These are phyloP conservation scores for carrot (Daucus carota) DNA, from an alignment of 129 eudicot genomes.

Conservation along the genomic window DNA sequence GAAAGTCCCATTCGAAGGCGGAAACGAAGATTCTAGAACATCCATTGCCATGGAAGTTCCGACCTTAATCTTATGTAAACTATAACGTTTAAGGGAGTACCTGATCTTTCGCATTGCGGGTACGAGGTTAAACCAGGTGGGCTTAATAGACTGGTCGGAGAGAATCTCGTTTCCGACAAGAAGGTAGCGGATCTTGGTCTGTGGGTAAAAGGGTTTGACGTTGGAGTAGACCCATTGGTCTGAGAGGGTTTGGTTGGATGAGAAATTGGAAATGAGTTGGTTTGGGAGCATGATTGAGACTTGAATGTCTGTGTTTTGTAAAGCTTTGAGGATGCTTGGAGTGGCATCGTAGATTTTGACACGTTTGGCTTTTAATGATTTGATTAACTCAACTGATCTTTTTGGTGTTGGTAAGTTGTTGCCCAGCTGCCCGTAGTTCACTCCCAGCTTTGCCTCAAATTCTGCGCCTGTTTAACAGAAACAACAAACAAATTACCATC, in stretches of 20 bases:
- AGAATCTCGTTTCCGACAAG: constrained; percentile 81
- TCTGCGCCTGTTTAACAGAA: constrained; percentile 37
- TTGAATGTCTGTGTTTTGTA: constrained; percentile 44
- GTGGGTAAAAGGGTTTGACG: constrained; percentile 54
- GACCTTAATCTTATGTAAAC: constrained; percentile 43
- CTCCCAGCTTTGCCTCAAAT: constrained; percentile 49
- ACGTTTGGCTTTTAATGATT: constrained; percentile 50
- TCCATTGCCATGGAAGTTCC: constrained; percentile 74
- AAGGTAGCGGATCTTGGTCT: constrained; percentile 56
- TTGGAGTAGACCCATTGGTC: constrained; percentile 62
- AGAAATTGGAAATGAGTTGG: constrained; percentile 35
- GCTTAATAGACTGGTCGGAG: constrained; percentile 16
- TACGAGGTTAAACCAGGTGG: constrained; percentile 57
- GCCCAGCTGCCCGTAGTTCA: constrained; percentile 74
- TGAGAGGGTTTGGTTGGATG: constrained; percentile 53
- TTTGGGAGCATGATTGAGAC: constrained; percentile 82
- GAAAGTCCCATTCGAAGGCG: constrained; percentile 64
- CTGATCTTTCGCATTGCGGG: constrained; percentile 62
- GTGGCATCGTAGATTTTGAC: constrained; percentile 68
- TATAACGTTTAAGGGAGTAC: constrained; percentile 25
- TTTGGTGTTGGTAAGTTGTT: constrained; percentile 60
- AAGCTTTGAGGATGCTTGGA: constrained; percentile 51
- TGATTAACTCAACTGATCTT: constrained; percentile 46
- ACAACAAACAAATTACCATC: background rate
- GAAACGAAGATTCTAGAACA: constrained; percentile 46